A percentile compares a stretch with the other conserved stretches of the same genome.
phyloP scores from a whole-genome alignment of 257 asterid species.

The Fraxinus excelsior region DNA sequence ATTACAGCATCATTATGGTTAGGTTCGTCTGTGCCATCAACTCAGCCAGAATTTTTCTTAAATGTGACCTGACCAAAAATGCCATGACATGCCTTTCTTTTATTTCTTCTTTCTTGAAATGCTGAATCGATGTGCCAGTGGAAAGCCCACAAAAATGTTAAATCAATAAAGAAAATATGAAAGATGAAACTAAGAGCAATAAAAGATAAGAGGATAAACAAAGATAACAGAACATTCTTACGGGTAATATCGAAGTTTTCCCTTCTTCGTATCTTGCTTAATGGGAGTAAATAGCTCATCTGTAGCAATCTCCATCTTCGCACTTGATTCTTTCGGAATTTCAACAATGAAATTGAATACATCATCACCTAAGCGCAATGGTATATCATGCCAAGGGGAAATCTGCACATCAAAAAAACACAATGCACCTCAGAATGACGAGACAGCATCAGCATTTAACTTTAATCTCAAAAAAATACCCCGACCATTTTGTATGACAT shows the following conservation, averaged over 20 bases:
- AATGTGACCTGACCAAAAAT: background rate
- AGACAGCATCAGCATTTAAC: slow-evolving; percentile 10
- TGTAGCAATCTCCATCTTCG: slow-evolving; percentile 99
- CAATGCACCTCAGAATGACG: slow-evolving; percentile 9
- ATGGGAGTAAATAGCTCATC: slow-evolving; percentile 90
- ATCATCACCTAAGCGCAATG: slow-evolving; percentile 80
- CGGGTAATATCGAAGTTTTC: slow-evolving; percentile 95
- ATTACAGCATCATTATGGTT: background rate
- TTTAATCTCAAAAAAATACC: background rate
- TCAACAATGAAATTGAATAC: slow-evolving; percentile 83
- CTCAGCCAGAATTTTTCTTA: too few species aligned
- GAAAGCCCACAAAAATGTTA: background rate
- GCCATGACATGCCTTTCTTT: slow-evolving; percentile 3
- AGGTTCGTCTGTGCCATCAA: too few species aligned
- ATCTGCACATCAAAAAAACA: slow-evolving; percentile 48
- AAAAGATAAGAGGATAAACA: background rate
- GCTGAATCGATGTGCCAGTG: background rate
- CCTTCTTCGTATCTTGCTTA: slow-evolving; percentile 98
- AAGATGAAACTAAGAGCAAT: background rate
- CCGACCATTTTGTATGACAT: background rate
- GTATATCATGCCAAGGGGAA: slow-evolving; percentile 99
- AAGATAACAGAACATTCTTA: slow-evolving; percentile 35
- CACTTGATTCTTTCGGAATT: slow-evolving; percentile 97
- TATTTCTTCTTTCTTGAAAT: slow-evolving; percentile 7
- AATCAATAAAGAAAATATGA: background rate